These are phyloP conservation scores for Gardenia jasminoides DNA, from an alignment of 257 asterid genomes.

Conservation along the genomic window DNA sequence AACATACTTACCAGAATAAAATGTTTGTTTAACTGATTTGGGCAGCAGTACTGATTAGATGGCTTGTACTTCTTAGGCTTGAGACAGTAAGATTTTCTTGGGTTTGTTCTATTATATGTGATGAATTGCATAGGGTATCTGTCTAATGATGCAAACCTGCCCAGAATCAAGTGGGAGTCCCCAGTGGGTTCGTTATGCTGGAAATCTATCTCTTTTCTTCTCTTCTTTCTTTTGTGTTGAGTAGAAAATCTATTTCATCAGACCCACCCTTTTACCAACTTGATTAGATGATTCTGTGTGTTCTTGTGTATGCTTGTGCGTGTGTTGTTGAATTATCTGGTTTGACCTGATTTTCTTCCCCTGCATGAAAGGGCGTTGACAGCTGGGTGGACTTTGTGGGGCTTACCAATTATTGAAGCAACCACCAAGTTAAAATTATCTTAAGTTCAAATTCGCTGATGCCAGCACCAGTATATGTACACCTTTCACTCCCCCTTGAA, in stretches of 20 bases:
- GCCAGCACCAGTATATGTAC: slow-evolving; percentile 15
- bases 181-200: not conserved
- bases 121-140: too few species aligned
- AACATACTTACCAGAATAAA: too few species aligned
- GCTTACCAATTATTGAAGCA: slow-evolving; percentile 21
- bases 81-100: not conserved
- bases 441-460: slow-evolving; percentile 51
- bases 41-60: not conserved
- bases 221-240: not conserved
- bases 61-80: not conserved
- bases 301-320: not conserved
- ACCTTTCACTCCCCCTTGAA: slow-evolving; percentile 9
- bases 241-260: not conserved
- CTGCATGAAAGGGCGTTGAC: slow-evolving; percentile 7
- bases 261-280: slow-evolving; percentile 19
- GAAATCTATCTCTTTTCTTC: not conserved
- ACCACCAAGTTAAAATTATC: slow-evolving; percentile 17
- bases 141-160: slow-evolving; percentile 5
- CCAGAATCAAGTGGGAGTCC: slow-evolving; percentile 12
- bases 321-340: slow-evolving; percentile 20
- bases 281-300: slow-evolving; percentile 9
- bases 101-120: not conserved
- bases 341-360: slow-evolving; percentile 25
- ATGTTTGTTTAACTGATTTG: not conserved
- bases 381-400: slow-evolving; percentile 3